These are phyloP conservation scores for Fraxinus cuspidata DNA, from an alignment of 257 asterid species.

Conservation along the genomic window DNA sequence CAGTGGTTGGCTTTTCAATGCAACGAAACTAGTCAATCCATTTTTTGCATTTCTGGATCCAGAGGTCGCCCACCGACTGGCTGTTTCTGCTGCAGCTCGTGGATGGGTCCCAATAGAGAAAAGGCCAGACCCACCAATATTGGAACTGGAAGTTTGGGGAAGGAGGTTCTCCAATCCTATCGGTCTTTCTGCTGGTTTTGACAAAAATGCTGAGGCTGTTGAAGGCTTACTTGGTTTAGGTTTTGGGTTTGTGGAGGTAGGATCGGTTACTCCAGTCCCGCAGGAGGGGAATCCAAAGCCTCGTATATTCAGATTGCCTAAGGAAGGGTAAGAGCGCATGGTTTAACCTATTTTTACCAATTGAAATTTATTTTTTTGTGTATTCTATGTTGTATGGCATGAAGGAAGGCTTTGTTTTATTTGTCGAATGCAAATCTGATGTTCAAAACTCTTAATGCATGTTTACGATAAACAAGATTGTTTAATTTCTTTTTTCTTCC, in stretches of 20 bases:
- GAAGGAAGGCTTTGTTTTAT: neutral
- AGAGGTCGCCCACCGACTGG: constrained; percentile 88
- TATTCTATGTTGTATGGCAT: neutral
- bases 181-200: constrained; percentile 98
- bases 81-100: constrained; percentile 97
- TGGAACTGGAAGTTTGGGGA: constrained; percentile 88
- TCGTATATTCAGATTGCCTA: constrained; percentile 82
- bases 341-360: neutral
- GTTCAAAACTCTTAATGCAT: neutral
- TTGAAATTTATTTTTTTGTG: neutral
- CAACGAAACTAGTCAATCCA: constrained; percentile 93
- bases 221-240: constrained; percentile 96
- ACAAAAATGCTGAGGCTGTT: constrained; percentile 96
- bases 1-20: constrained; percentile 98
- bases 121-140: constrained; percentile 74
- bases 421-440: neutral
- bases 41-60: constrained; percentile 89
- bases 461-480: neutral
- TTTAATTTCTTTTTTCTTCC: constrained; percentile 6
- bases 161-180: constrained; percentile 96
- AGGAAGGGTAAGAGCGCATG: constrained; percentile 64
- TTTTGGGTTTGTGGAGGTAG: constrained; percentile 98
- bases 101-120: constrained; percentile 99
- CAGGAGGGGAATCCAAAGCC: constrained; percentile 99
- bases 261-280: constrained; percentile 95